Conservation (phyloP, 148 eudicot genomes). For the Rhododendron mucronatum region DNA sequence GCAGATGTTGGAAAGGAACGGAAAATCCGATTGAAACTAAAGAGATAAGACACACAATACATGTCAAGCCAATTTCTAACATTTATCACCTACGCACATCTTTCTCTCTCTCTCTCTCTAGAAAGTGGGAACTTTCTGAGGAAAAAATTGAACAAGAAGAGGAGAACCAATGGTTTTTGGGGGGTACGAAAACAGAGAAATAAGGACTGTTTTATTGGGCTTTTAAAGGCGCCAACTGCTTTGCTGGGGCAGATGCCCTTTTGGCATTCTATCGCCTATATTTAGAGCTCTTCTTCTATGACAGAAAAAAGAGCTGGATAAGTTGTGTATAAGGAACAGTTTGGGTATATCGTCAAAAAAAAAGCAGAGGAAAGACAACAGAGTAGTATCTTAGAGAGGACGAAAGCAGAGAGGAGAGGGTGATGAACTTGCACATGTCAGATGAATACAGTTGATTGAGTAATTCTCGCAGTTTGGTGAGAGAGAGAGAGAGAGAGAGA, state of each 20-base stretch:
- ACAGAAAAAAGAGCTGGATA: background rate
- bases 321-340: background rate
- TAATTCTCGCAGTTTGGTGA: constrained; percentile 3
- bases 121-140: background rate
- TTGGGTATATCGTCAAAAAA: background rate
- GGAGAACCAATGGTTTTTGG: background rate
- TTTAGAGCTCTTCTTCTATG: background rate
- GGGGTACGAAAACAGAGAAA: background rate
- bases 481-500: background rate
- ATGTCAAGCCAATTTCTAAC: background rate
- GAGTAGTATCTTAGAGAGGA: background rate
- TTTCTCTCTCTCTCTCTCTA: background rate
- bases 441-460: background rate
- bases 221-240: background rate
- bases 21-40: background rate
- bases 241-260: background rate
- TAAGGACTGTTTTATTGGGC: background rate
- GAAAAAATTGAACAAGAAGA: background rate
- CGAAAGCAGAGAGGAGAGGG: background rate
- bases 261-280: background rate
- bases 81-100: constrained; percentile 6
- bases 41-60: background rate
- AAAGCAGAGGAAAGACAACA: background rate
- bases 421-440: background rate
- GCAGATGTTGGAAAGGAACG: background rate